Evolutionary conservation across 2,329 filamentous ascomycete species (phyloP), one percentile per base, ranked within the genome.

Genomic region (Aspergillus clavatus): DNA sequence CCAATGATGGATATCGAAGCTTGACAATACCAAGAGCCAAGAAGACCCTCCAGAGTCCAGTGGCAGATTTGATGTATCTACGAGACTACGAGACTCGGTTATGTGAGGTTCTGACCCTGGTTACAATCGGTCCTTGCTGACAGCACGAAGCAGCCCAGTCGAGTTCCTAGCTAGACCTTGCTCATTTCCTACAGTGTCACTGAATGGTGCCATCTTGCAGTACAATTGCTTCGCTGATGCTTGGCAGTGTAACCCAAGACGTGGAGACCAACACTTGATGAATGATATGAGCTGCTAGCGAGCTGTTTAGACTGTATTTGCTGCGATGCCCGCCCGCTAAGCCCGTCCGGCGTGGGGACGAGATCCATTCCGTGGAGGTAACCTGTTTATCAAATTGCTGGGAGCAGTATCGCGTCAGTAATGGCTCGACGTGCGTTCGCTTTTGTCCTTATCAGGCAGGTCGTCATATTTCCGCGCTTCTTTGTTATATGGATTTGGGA

Each of bases 161-260:
- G n/a, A n/a, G n/a, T n/a, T n/a, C n/a, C n/a, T n/a, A n/a, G n/a
- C n/a, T n/a, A n/a, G n/a, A n/a, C n/a, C n/a, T n/a, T n/a, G n/a
- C n/a, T n/a, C n/a, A n/a, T n/a, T n/a, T n/a, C n/a, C n/a, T n/a
- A n/a, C n/a, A n/a, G n/a, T 21, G 28, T 18, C 33, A 35, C 6
- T 24, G 27, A 40, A 45, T 35, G 31, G 31, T 16, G 31, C 31
- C 31, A 35, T 35, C 31, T 35, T 16, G n/a, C 10, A 8, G 16
- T 10, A 10, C 19, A 35, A 33, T 42, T n/a, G 29, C 26, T 16
- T 35, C 31, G 31, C 35, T 14, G 19, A 14, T 18, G 29, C 52
- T 56, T 56, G 52, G 56, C 55, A 48, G 46, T 56, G 55, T 46
- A 56, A 52, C 51, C 50, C 43, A 51, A 50, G 52, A 35, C 31